Percentiles rank a stretch among this genome's conserved stretches.
Evolutionary conservation across 495 filamentous ascomycete genomes (phyloP).

Genomic region (Aspergillus sclerotioniger): DNA sequence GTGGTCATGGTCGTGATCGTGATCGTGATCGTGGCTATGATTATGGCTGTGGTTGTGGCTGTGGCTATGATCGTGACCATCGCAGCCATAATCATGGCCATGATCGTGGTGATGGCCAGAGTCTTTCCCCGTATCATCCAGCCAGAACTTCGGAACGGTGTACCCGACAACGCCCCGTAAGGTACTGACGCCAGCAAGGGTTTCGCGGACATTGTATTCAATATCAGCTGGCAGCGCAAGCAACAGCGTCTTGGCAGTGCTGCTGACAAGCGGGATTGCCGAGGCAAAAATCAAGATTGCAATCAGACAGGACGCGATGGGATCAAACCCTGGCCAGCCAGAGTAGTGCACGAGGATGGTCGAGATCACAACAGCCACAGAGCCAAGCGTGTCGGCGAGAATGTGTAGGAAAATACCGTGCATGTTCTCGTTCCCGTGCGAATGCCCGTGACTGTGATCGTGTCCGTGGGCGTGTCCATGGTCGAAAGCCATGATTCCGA

Average conservation of each 20-base stretch:
- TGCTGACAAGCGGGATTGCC: slow-evolving; percentile 82
- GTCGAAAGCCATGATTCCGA: slow-evolving; percentile 86
- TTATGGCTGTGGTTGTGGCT: slow-evolving; percentile 9
- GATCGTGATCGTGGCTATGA: slow-evolving; percentile 12
- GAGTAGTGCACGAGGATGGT: slow-evolving; percentile 82
- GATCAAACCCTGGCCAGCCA: slow-evolving; percentile 94
- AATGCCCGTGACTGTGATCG: slow-evolving; percentile 64
- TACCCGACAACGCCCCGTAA: slow-evolving; percentile 84
- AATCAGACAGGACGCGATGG: slow-evolving; percentile 89
- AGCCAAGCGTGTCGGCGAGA: slow-evolving; percentile 90
- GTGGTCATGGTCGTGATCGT: slow-evolving; percentile 24
- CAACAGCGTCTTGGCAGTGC: slow-evolving; percentile 75
- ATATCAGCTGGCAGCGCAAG: slow-evolving; percentile 80
- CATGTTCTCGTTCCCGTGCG: slow-evolving; percentile 96
- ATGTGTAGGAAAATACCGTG: slow-evolving; percentile 98
- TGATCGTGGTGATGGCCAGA: slow-evolving; percentile 27
- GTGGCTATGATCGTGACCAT: slow-evolving; percentile 28
- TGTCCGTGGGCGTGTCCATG: slow-evolving; percentile 61
- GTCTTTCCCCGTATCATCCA: slow-evolving; percentile 62
- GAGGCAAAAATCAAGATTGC: slow-evolving; percentile 88
- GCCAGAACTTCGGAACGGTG: slow-evolving; percentile 88
- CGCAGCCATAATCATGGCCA: slow-evolving; percentile 18
- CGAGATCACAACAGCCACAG: slow-evolving; percentile 89
- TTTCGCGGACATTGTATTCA: slow-evolving; percentile 86
- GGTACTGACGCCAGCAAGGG: slow-evolving; percentile 76